These are phyloP conservation scores for Tricholoma saponaceum DNA, from an alignment of 768 basidiomycete genomes.

Conservation along the genomic window DNA sequence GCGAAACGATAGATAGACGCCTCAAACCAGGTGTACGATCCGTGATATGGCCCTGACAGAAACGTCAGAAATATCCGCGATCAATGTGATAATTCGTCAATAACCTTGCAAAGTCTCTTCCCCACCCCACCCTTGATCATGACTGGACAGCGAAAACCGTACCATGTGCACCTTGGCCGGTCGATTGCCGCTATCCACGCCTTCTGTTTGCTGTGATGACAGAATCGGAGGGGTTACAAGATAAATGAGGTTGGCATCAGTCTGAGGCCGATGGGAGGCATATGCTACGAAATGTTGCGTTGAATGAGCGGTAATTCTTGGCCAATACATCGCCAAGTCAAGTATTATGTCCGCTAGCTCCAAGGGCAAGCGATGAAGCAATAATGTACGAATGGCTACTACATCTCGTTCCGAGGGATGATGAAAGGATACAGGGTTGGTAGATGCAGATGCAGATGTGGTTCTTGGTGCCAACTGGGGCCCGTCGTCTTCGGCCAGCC, in stretches of 20 bases:
- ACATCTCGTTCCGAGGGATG: conserved; percentile 14
- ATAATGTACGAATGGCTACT: conserved; percentile 8
- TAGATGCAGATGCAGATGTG: neutral
- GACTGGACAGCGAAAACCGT: conserved; percentile 13
- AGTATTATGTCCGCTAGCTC: conserved; percentile 26
- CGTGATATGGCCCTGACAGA: conserved; percentile 22
- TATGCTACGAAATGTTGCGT: neutral
- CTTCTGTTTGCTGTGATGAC: neutral
- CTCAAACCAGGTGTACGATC: conserved; percentile 31
- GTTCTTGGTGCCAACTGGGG: no score
- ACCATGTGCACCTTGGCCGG: conserved; percentile 17
- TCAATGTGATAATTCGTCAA: neutral
- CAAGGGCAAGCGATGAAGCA: conserved; percentile 17
- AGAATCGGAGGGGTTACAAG: conserved; percentile 17
- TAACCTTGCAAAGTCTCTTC: conserved; percentile 16
- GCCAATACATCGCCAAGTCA: conserved; percentile 25
- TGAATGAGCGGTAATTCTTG: conserved; percentile 8
- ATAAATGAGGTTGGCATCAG: conserved; percentile 14
- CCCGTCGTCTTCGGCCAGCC: no score
- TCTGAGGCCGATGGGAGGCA: conserved; percentile 1
- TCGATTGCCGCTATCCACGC: neutral
- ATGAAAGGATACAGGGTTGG: neutral
- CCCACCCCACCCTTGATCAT: conserved; percentile 32
- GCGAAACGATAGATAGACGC: conserved; percentile 22
- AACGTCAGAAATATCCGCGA: neutral